These are phyloP conservation scores for Suillus placidus DNA, from an alignment of 768 basidiomycete genomes.

Conservation along the genomic window DNA sequence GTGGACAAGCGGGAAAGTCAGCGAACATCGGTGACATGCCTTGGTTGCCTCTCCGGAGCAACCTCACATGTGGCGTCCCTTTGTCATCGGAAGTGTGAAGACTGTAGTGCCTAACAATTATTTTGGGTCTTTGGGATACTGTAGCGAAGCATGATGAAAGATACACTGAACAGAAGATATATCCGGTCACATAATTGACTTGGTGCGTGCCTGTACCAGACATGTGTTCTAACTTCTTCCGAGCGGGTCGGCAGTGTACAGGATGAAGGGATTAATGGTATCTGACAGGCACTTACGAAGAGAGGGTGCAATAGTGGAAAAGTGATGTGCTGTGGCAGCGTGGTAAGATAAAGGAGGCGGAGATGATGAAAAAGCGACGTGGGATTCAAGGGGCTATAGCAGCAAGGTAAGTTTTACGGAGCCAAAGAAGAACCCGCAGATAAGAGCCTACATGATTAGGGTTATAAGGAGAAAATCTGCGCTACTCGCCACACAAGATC, in stretches of 20 bases:
- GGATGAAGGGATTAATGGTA: background rate
- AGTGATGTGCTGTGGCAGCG: background rate
- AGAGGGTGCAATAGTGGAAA: background rate
- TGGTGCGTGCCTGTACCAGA: background rate
- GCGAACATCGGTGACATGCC: background rate
- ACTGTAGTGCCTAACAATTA: background rate
- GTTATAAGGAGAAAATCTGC: background rate
- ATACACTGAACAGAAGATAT: background rate
- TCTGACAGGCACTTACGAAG: background rate
- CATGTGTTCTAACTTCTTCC: background rate
- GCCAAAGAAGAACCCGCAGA: background rate
- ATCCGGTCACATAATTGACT: background rate
- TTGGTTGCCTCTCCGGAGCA: background rate
- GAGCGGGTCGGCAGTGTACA: background rate
- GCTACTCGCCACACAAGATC: background rate
- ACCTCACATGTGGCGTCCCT: background rate
- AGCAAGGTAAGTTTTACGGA: background rate
- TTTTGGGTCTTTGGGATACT: background rate
- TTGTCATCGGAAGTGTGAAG: no score
- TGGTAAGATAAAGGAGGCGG: background rate
- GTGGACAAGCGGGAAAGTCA: background rate
- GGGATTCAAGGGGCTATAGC: background rate
- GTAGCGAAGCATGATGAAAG: background rate
- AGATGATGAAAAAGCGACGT: background rate
- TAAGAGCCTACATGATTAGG: background rate